Evolutionary conservation across 2,329 filamentous ascomycete genomes (phyloP).

Genomic region (Neoscytalidium dimidiatum): DNA sequence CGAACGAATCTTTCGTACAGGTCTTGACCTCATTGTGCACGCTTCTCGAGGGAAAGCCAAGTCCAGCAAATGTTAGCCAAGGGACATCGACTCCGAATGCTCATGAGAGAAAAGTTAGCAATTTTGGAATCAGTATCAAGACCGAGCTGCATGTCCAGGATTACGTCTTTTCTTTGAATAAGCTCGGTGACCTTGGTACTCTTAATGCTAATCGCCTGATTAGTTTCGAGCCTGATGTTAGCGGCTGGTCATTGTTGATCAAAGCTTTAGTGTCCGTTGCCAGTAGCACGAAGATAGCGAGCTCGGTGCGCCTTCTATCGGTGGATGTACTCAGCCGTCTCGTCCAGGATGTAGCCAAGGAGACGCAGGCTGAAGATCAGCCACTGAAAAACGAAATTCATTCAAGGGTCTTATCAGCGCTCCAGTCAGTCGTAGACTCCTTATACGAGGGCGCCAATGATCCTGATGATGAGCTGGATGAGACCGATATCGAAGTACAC

Average conservation of each 20-base stretch:
- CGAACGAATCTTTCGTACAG: constrained; percentile 76
- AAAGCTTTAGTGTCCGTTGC: constrained; percentile 54
- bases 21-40: constrained; percentile 75
- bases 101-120: neutral
- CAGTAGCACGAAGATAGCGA: constrained; percentile 38
- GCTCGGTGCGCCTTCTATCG: constrained; percentile 50
- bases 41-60: constrained; percentile 54
- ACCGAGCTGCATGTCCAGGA: constrained; percentile 45
- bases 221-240: constrained; percentile 63
- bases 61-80: constrained; percentile 25
- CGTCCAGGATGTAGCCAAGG: constrained; percentile 48
- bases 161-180: constrained; percentile 51
- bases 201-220: constrained; percentile 63
- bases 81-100: neutral
- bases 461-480: constrained; percentile 58
- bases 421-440: constrained; percentile 62
- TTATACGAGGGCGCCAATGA: constrained; percentile 58
- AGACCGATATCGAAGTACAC: constrained; percentile 77
- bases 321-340: constrained; percentile 53
- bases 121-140: constrained; percentile 31
- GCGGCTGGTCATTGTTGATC: constrained; percentile 74
- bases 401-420: constrained; percentile 67
- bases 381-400: constrained; percentile 59
- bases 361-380: constrained; percentile 53
- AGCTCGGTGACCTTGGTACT: constrained; percentile 48